phyloP scores from a whole-genome alignment of 2,329 filamentous ascomycete species.

The Fusarium camptoceras region DNA sequence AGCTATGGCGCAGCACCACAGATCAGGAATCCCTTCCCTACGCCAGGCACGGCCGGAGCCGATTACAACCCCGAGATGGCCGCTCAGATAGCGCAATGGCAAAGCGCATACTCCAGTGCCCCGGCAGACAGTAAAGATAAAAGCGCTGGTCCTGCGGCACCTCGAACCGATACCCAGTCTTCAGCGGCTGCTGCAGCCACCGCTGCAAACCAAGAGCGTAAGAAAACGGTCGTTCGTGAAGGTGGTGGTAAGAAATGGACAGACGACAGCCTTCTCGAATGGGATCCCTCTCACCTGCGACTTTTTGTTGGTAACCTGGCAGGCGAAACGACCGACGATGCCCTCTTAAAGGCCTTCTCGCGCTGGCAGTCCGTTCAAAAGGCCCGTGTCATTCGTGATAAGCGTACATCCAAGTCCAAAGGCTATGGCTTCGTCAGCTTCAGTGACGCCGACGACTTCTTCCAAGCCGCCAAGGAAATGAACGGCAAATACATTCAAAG shows the following conservation, averaged over 20 bases:
- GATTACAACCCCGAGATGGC: slow-evolving; percentile 83
- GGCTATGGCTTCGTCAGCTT: slow-evolving; percentile 98
- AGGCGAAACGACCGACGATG: slow-evolving; percentile 97
- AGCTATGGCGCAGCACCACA: slow-evolving; percentile 67
- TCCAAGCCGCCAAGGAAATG: slow-evolving; percentile 97
- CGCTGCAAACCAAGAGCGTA: slow-evolving; percentile 63
- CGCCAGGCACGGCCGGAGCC: slow-evolving; percentile 59
- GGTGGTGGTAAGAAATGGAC: slow-evolving; percentile 95
- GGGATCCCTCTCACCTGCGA: slow-evolving; percentile 94
- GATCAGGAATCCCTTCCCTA: slow-evolving; percentile 84
- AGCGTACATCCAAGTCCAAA: slow-evolving; percentile 94
- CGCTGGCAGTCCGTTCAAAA: slow-evolving; percentile 91
- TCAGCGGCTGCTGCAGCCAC: slow-evolving; percentile 46
- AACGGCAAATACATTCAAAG: slow-evolving; percentile 99
- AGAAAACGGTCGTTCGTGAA: slow-evolving; percentile 87
- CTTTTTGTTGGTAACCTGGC: slow-evolving; percentile 97
- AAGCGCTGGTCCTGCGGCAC: slow-evolving; percentile 45
- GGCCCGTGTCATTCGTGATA: slow-evolving; percentile 93
- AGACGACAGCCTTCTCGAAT: slow-evolving; percentile 88
- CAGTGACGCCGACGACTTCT: slow-evolving; percentile 94
- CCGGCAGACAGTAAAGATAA: slow-evolving; percentile 55
- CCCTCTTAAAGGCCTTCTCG: slow-evolving; percentile 91
- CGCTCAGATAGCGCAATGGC: slow-evolving; percentile 94
- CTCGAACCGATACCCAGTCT: slow-evolving; percentile 53
- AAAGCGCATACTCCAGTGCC: slow-evolving; percentile 83